Percentiles rank a stretch among this genome's conserved stretches.
phyloP scores from a whole-genome alignment of 257 asterid species.

The Salvia rosmarinus region DNA sequence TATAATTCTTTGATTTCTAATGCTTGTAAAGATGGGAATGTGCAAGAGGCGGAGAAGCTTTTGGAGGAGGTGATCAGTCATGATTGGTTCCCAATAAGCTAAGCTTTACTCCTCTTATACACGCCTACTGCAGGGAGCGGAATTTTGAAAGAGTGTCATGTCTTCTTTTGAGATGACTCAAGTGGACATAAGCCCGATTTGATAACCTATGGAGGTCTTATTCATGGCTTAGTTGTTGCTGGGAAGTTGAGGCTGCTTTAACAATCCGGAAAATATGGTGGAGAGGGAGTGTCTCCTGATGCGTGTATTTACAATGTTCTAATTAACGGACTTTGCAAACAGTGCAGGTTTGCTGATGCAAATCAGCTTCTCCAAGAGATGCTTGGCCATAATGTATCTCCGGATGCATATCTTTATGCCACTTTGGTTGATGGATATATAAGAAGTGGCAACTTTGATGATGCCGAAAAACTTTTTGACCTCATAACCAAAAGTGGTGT shows the following conservation, averaged over 20 bases:
- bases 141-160: conserved; percentile 70
- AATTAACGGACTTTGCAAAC: conserved; percentile 79
- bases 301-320: conserved; percentile 79
- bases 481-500: conserved; percentile 50
- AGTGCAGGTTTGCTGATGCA: conserved; percentile 55
- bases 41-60: conserved; percentile 70
- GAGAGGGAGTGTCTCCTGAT: conserved; percentile 69
- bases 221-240: conserved; percentile 73
- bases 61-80: conserved; percentile 49
- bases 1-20: conserved; percentile 73
- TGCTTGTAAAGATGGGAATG: conserved; percentile 66
- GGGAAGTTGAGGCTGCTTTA: conserved; percentile 83
- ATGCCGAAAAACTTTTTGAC: conserved; percentile 68
- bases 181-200: conserved; percentile 76
- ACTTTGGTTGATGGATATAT: conserved; percentile 80
- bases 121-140: conserved; percentile 57
- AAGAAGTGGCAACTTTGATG: conserved; percentile 65
- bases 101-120: conserved; percentile 80
- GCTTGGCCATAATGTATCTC: conserved; percentile 61
- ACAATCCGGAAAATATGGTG: conserved; percentile 67
- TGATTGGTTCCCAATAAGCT: conserved; percentile 58
- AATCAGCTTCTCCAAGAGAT: conserved; percentile 73
- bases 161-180: conserved; percentile 71
- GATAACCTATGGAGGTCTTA: conserved; percentile 70
- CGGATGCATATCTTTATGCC: conserved; percentile 72